phyloP scores from a whole-genome alignment of 2,329 filamentous ascomycete genomes.

The Aureobasidium uvarum region DNA sequence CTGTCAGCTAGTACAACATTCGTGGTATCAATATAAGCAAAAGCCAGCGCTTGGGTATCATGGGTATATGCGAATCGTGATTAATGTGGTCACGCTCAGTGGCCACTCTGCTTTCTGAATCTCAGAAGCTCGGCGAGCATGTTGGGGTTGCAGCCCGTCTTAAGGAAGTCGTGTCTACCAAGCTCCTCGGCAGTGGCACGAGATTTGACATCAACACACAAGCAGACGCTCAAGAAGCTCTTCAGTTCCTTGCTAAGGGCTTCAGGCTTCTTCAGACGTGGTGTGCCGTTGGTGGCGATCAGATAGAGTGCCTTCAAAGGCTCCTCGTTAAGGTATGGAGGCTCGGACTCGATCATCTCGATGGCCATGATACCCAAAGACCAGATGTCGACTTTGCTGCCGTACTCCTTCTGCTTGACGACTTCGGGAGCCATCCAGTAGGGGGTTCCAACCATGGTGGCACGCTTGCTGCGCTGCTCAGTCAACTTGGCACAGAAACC shows the following conservation, averaged over 20 bases:
- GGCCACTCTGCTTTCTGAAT: slow-evolving; percentile 60
- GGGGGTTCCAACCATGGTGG: slow-evolving; percentile 97
- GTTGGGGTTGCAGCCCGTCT: slow-evolving; percentile 78
- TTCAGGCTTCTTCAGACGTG: slow-evolving; percentile 95
- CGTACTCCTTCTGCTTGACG: slow-evolving; percentile 99
- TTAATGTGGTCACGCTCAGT: slow-evolving; percentile 9
- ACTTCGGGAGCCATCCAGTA: slow-evolving; percentile 99
- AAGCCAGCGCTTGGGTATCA: slow-evolving; percentile 15
- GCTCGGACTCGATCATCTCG: slow-evolving; percentile 99
- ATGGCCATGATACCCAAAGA: slow-evolving; percentile 99
- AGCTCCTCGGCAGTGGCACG: slow-evolving; percentile 89
- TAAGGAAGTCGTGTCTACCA: slow-evolving; percentile 88
- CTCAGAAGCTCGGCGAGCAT: slow-evolving; percentile 84
- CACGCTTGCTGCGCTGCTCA: slow-evolving; percentile 93
- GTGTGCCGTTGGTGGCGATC: slow-evolving; percentile 96
- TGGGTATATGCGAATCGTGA: slow-evolving; percentile 14
- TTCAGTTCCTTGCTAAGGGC: slow-evolving; percentile 98
- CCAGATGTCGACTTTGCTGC: slow-evolving; percentile 98
- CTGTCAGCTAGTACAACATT: neutral
- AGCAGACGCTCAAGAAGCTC: slow-evolving; percentile 90
- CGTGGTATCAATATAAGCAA: neutral
- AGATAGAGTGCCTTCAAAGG: slow-evolving; percentile 95
- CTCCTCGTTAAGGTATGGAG: slow-evolving; percentile 96
- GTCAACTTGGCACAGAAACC: slow-evolving; percentile 99
- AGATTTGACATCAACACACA: slow-evolving; percentile 95